Evolutionary conservation across 257 asterid genomes (phyloP).

Genomic region (Jasminum sambac): DNA sequence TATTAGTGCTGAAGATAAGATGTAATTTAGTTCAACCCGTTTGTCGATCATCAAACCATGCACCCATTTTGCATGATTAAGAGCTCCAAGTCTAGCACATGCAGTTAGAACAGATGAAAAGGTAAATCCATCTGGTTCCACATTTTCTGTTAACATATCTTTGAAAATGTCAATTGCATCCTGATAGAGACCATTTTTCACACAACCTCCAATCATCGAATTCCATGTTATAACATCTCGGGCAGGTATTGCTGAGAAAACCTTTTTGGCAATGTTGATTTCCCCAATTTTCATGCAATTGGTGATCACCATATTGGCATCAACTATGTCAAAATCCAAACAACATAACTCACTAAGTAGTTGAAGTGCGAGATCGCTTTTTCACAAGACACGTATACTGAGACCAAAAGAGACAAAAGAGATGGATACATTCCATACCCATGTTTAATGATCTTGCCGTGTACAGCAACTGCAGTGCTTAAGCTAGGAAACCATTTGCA

Average conservation of each 20-base stretch:
- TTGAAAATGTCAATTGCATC: slow-evolving; percentile 56
- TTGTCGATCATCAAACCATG: slow-evolving; percentile 59
- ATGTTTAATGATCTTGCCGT: slow-evolving; percentile 49
- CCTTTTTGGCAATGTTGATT: slow-evolving; percentile 50
- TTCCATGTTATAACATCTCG: slow-evolving; percentile 86
- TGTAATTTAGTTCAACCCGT: slow-evolving; percentile 52
- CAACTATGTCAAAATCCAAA: slow-evolving; percentile 31
- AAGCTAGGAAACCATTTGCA: slow-evolving; percentile 43
- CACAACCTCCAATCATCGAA: slow-evolving; percentile 65
- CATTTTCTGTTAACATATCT: slow-evolving; percentile 47
- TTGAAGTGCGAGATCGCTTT: slow-evolving; percentile 42
- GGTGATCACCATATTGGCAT: slow-evolving; percentile 54
- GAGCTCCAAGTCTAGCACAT: slow-evolving; percentile 74
- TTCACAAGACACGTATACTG: slow-evolving; percentile 45
- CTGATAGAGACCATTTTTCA: slow-evolving; percentile 42
- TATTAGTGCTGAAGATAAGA: slow-evolving; percentile 66
- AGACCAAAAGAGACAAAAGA: slow-evolving; percentile 44
- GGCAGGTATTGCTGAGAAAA: slow-evolving; percentile 41
- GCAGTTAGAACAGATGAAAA: slow-evolving; percentile 67
- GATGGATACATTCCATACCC: slow-evolving; percentile 49
- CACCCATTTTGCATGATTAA: slow-evolving; percentile 66
- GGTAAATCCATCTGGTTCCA: slow-evolving; percentile 68
- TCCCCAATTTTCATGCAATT: slow-evolving; percentile 58
- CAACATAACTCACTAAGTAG: slow-evolving; percentile 41
- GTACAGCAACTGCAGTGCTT: slow-evolving; percentile 42